Base-by-base conservation (phyloP, 2,329 filamentous ascomycete genomes). In the Pezicula radicicola region DNA sequence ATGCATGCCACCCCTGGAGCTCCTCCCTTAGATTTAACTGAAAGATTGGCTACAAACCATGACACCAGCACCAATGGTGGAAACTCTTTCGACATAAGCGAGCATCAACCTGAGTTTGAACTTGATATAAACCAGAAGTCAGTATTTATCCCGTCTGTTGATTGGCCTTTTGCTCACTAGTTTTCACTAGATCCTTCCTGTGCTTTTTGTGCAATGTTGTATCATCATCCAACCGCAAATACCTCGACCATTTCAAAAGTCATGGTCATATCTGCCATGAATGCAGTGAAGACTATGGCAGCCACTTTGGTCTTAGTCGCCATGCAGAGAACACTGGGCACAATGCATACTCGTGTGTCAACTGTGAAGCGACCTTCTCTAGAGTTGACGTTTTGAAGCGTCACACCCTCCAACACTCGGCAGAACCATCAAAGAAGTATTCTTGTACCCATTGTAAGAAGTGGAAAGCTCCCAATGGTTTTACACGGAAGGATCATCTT, bases 401-500 rank as follows among this genome's bases (percentile, higher is more conserved):
- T 3, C 65, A 67, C 15, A 46, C 51, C 8, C 45, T 49, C 5
- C 47, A 42, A 13, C 52, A 57, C 16, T 15, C 13, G 4, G 4
- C 35, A 37, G 16, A 15, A 12, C 5, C 35, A 6, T 13, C 50
- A 7, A 6, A 25, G 51, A 54, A 48, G 2, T 65, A 56, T 33
- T 60, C 63, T 4, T 72, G 69, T 27, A 48, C 37, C 0, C 57
- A 61, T 36, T 70, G 68, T 55, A 67, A 60, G 42, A 59, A 50
- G 15, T 57, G 68, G 42, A 61, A 58, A 12, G 66, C 63, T 5
- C 56, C 59, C 7, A 47, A 62, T 4, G 63, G 63, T 3, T 71
- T 72, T 48, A 61, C 57, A 27, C 63, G 69, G 18, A 63, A 56
- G 6, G 68, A 71, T 41, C 68, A 72, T 46, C 55, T 71, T 0